Base-by-base conservation (phyloP, 768 basidiomycete genomes). In the Auriscalpium microsporum region DNA sequence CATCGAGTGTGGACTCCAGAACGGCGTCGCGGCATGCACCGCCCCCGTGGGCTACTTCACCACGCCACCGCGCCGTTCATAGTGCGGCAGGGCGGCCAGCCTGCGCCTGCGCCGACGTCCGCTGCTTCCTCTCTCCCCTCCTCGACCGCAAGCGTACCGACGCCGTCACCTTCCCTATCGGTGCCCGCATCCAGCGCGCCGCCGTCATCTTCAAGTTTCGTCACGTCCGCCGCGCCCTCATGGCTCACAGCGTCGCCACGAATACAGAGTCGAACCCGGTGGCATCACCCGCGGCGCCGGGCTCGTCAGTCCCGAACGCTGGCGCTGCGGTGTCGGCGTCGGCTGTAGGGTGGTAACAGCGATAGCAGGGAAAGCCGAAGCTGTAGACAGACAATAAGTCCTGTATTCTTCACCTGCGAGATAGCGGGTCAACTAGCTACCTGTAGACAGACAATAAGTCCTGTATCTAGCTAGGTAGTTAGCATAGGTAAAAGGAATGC, bases 31-130 rank as follows among this genome's bases (percentile, higher is more conserved):
- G 4, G 38, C 51, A 17, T 53, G 56, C 51, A 53, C 51, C 4
- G 51, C 33, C 13, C 6, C 36, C 14, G 8, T 4, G 3, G 51
- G 51, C 8, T 33, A 28, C 23, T 34, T 38, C 7, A 23, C 16
- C 33, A 40, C 56, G 8, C 46, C 56, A 14, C 4, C 10, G 28
- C 16, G 28, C 55, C 44, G 8, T 48, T 56, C 19, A 10, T 48
- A 11, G 56, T 56, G 2, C n/a, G n/a, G n/a, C 45, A 56, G 38
- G 56, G 56, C 17, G 56, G 51, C 33, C 50, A 49, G 13, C 40
- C 50, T 3, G 44, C 21, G 3, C 13, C 23, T 2, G 16, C 50
- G n/a, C 19, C 55, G 13, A 50, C 55, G 7, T 7, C 23, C 33
- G 14, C 23, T 10, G 42, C 33, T 23, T 10, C 28, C 17, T 5